Conservation (phyloP, 257 asterid genomes). For the Solanum neorickii region DNA sequence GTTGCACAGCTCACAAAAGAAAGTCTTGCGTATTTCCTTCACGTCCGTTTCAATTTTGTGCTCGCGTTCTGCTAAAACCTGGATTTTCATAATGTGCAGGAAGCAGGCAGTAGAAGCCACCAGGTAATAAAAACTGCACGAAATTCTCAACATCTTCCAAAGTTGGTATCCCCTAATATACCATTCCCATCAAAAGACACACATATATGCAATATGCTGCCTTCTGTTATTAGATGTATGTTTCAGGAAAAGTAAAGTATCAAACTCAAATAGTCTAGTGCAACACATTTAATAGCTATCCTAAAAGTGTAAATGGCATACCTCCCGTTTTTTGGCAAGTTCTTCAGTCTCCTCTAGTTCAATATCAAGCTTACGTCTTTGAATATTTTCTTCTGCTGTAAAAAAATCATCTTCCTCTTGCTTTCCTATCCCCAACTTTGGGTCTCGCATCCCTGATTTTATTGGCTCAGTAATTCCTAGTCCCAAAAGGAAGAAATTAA, state of each 20-base stretch:
- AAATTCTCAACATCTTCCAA: slow-evolving; percentile 94
- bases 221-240: slow-evolving; percentile 81
- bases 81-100: slow-evolving; percentile 99
- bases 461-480: slow-evolving; percentile 89
- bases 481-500: background rate
- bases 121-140: slow-evolving; percentile 99
- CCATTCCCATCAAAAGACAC: slow-evolving; percentile 91
- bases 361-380: slow-evolving; percentile 82
- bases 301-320: slow-evolving; percentile 26
- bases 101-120: slow-evolving; percentile 99
- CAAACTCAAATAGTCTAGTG: slow-evolving; percentile 43
- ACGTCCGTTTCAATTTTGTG: slow-evolving; percentile 87
- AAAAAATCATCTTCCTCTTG: slow-evolving; percentile 97
- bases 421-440: slow-evolving; percentile 89
- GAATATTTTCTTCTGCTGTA: slow-evolving; percentile 97
- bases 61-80: slow-evolving; percentile 99
- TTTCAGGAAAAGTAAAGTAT: slow-evolving; percentile 58
- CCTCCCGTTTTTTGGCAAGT: slow-evolving; percentile 93
- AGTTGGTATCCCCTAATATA: slow-evolving; percentile 82
- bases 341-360: slow-evolving; percentile 95
- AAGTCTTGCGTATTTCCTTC: slow-evolving; percentile 89
- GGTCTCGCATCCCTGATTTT: slow-evolving; percentile 88
- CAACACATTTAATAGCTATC: slow-evolving; percentile 15
- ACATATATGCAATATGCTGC: slow-evolving; percentile 89
- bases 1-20: slow-evolving; percentile 98